Evolutionary conservation across 1,139 yeast genomes (phyloP), one percentile per base, ranked within the genome.

Genomic region (Suhomyces maxii): DNA sequence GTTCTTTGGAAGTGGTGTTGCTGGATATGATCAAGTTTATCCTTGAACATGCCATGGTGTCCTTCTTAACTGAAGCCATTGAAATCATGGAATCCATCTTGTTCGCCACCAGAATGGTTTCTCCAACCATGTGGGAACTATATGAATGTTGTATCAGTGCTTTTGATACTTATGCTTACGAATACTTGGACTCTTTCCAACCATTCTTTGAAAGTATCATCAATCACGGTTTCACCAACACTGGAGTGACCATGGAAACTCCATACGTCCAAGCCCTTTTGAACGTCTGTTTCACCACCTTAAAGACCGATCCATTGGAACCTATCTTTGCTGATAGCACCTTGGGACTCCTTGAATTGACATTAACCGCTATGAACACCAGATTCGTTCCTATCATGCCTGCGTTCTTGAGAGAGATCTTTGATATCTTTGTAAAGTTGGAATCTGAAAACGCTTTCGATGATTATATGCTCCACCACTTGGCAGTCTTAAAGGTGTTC

Each of bases 111-210:
- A 67, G 73, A 48, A 51, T 52, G 30, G 73, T 78, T 46, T 67
- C 77, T 6, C 76, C 79, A n/a, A 64, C 65, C 36, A 64, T 76
- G 58, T 79, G 83, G 83, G 64, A 60, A 14, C 60, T 80, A 33
- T 79, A 67, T 58, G 66, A 70, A 38, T 54, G 65, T 23, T 72
- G 76, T 45, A 61, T 79, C 42, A 73, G 69, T 9, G 67, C 81
- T 1, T 79, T 80, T 54, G 81, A 79, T 49, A 75, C 77, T 30
- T 80, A 77, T 59, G 84, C 83, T 1, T 67, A 60, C 45, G 83
- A 79, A 50, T 80, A 74, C 57, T 77, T 73, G 52, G 81, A 77
- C 49, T 67, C 67, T 28, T 79, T 77, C 61, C 69, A 69, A 42
- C 73, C 80, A 23, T 80, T 75, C 56, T 77, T 79, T 50, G 81